Evolutionary conservation across 23 red algal species (phyloP), one percentile per base, ranked within the genome.

Genomic region (Gracilaria vermiculophylla): DNA sequence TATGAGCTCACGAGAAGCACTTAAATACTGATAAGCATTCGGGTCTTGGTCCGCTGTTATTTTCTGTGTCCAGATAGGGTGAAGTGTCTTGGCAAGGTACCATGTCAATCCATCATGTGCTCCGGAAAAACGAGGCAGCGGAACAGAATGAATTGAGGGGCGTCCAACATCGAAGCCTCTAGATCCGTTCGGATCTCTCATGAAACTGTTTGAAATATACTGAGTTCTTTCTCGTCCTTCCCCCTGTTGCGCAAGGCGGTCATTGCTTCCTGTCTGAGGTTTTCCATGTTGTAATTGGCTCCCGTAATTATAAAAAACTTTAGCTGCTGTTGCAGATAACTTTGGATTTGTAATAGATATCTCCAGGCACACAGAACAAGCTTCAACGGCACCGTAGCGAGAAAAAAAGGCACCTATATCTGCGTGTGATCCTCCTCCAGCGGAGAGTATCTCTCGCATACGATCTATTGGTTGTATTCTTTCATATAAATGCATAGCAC

Each of bases 331-430:
- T 28, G 57, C 8, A 52, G 57, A 43, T 24, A 80, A 39, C 27
- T 78, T 56, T 20, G 89, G 66, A 34, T 58, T 36, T 15, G 79
- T 27, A 0, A 73, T 53, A n/a, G 82, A 83, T 47, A 94, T 82
- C 20, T 85, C 84, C 45, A 97, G 39, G 47, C 94, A 97, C 29
- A 86, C 62, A 3, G 94, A 81, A 80, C 88, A 92, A 35, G 91
- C 77, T 41, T 97, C 85, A 40, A 77, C 94, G 20, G 70, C 28
- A 19, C 94, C 94, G 69, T 97, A 73, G 13, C 88, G 76, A 48
- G 42, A 33, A 58, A 97, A 90, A 84, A 97, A 97, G 14, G 74
- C 35, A 16, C 57, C 74, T 13, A 97, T 47, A 40, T 71, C 83
- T 48, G 52, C 11, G n/a, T 64, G 40, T 27, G 52, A 52, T 44